These are phyloP conservation scores for Cutaneotrichosporon dermatis DNA, from an alignment of 1,284 basidiomycete species.

Conservation along the genomic window DNA sequence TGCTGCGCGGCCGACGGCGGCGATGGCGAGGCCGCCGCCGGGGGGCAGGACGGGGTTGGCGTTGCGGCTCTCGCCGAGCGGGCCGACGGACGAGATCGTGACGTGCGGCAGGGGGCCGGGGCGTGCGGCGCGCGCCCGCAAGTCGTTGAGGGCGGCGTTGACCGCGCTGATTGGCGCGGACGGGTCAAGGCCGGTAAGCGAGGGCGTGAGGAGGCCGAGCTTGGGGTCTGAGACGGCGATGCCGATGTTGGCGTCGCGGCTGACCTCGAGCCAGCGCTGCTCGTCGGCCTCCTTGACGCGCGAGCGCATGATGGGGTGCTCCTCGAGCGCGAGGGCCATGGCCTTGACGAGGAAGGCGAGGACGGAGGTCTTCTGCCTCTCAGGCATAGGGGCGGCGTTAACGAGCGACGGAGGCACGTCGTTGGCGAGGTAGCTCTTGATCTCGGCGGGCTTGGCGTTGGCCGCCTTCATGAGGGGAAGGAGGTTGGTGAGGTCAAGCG, in stretches of 20 bases:
- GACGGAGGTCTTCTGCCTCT: slow-evolving; percentile 59
- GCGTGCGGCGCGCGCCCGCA: slow-evolving; percentile 60
- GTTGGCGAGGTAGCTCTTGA: slow-evolving; percentile 46
- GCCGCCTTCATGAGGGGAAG: slow-evolving; percentile 65
- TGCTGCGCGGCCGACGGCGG: slow-evolving; percentile 76
- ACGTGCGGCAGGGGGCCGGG: slow-evolving; percentile 66
- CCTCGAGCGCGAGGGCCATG: slow-evolving; percentile 70
- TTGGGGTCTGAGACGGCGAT: slow-evolving; percentile 59
- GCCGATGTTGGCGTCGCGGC: slow-evolving; percentile 35
- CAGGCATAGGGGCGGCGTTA: slow-evolving; percentile 37
- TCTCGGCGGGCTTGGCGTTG: slow-evolving; percentile 57
- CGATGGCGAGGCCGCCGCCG: slow-evolving; percentile 84
- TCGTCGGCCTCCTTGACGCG: slow-evolving; percentile 26
- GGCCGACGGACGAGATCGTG: slow-evolving; percentile 82
- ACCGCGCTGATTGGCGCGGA: slow-evolving; percentile 63
- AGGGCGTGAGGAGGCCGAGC: slow-evolving; percentile 76
- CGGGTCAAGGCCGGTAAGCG: slow-evolving; percentile 61
- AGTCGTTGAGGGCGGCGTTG: slow-evolving; percentile 48
- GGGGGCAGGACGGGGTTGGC: slow-evolving; percentile 78
- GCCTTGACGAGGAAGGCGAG: slow-evolving; percentile 83
- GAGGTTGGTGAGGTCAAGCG: slow-evolving; percentile 74
- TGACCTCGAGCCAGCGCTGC: slow-evolving; percentile 35
- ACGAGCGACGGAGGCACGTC: slow-evolving; percentile 54
- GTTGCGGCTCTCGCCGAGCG: slow-evolving; percentile 65
- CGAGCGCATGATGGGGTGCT: slow-evolving; percentile 50